A percentile compares a stretch with the other conserved stretches of the same genome.
These are phyloP conservation scores for Triangularia verruculosa DNA, from an alignment of 2,329 filamentous ascomycete species.

Conservation along the genomic window DNA sequence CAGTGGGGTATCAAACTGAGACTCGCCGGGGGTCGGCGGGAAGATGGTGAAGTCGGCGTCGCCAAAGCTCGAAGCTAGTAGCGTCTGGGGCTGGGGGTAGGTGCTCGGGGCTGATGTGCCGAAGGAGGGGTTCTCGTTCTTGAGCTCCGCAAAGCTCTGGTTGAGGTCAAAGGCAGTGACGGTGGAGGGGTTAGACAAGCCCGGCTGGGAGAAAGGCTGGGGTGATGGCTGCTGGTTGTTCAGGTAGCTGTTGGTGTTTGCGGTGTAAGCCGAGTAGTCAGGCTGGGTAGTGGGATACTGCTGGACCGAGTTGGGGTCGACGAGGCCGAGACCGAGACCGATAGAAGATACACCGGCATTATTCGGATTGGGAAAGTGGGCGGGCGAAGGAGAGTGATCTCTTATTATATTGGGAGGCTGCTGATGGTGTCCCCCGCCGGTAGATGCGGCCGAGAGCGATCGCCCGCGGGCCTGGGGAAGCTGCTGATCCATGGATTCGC, in stretches of 20 bases:
- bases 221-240: constrained; percentile 46
- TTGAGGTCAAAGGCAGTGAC: constrained; percentile 40
- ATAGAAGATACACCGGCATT: constrained; percentile 39
- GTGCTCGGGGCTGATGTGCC: constrained; percentile 41
- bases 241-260: constrained; percentile 48
- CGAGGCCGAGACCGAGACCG: constrained; percentile 54
- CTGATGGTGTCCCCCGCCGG: constrained; percentile 44
- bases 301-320: constrained; percentile 48
- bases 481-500: constrained; percentile 50
- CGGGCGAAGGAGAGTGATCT: constrained; percentile 63
- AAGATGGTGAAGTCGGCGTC: constrained; percentile 64
- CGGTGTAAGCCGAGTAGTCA: constrained; percentile 47
- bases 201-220: constrained; percentile 39
- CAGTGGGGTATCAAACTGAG: constrained; percentile 59
- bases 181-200: constrained; percentile 39
- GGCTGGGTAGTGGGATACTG: constrained; percentile 40
- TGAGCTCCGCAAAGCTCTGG: constrained; percentile 43
- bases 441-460: constrained; percentile 55
- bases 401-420: constrained; percentile 65
- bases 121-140: constrained; percentile 40
- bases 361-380: constrained; percentile 51
- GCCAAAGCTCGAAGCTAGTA: constrained; percentile 50
- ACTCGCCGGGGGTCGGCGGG: constrained; percentile 50
- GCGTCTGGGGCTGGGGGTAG: constrained; percentile 41
- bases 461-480: constrained; percentile 50